phyloP scores from a whole-genome alignment of 2,329 filamentous ascomycete species.

The Dothistroma septosporum region DNA sequence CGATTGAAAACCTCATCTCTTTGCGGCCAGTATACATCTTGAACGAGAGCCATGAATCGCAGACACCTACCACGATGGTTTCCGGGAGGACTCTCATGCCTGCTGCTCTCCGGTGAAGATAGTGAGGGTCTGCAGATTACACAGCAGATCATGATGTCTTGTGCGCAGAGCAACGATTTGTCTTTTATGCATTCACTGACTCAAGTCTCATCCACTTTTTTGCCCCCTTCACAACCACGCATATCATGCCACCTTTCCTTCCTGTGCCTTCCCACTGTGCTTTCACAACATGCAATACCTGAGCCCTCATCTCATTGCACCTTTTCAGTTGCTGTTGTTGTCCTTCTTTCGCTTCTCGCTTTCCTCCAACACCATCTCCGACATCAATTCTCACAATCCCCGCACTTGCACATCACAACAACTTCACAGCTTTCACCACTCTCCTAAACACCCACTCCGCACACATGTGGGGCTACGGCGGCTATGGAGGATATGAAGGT shows the following conservation, averaged over 20 bases:
- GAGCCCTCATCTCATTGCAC: background rate
- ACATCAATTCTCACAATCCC: background rate
- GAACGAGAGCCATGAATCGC: too few species aligned
- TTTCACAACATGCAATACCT: background rate
- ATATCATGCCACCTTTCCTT: background rate
- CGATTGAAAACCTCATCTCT: too few species aligned
- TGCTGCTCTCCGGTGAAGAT: too few species aligned
- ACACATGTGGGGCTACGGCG: background rate
- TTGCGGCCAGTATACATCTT: too few species aligned
- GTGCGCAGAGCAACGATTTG: too few species aligned
- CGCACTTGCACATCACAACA: background rate
- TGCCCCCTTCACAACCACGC: background rate
- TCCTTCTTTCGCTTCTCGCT: background rate
- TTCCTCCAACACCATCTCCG: background rate
- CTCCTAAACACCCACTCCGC: background rate
- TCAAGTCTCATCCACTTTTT: background rate
- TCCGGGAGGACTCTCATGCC: too few species aligned
- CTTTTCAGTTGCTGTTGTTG: background rate
- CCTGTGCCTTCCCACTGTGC: background rate
- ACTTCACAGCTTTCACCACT: background rate
- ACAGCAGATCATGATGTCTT: too few species aligned
- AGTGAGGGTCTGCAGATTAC: too few species aligned
- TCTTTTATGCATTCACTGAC: background rate
- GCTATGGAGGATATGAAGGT: background rate
- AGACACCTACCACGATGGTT: too few species aligned